Evolutionary conservation across 495 filamentous ascomycete species (phyloP), one percentile per base, ranked within the genome.

Genomic region (Daldinia loculata): DNA sequence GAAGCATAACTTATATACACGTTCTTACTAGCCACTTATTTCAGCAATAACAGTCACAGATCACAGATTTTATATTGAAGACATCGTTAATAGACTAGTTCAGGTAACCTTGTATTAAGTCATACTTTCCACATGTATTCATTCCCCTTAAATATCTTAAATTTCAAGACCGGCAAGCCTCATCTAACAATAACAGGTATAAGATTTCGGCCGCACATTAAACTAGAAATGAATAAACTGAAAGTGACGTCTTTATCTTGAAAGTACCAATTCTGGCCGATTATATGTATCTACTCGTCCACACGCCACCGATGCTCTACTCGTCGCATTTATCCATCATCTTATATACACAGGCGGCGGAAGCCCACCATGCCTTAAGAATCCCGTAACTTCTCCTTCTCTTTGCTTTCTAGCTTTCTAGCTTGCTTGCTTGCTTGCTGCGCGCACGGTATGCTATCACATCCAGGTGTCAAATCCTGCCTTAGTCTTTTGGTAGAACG

Each of bases 281-380:
- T 69, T 73, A 73, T 73, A 73, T 72, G 65, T 73, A 69, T 73
- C 66, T 73, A 73, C 60, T 66, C 61, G 53, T 70, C 69, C 29
- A 32, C 53, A 17, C 63, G 43, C 62, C 61, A 30, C 61, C 19
- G 60, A 55, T 59, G 41, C 59, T 60, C 59, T 61, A 32, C 55
- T 57, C 61, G 55, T 71, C 61, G 61, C 60, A 64, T 11, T 56
- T 26, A 30, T 56, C 53, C 27, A 56, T 36, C 36, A 50, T 61
- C 52, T 60, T 73, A 73, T 73, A 73, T 73, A 73, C 70, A 73
- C 66, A 66, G 61, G 70, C 62, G 29, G 61, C 38, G 60, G 56
- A 38, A 43, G 12, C 22, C 56, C 56, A 22, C 39, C 38, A 24
- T 43, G 56, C 56, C 56, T 60, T 45, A 32, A 65, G 17, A 41